Base-by-base conservation (phyloP, 495 filamentous ascomycete species). In the Articulospora tetracladia region DNA sequence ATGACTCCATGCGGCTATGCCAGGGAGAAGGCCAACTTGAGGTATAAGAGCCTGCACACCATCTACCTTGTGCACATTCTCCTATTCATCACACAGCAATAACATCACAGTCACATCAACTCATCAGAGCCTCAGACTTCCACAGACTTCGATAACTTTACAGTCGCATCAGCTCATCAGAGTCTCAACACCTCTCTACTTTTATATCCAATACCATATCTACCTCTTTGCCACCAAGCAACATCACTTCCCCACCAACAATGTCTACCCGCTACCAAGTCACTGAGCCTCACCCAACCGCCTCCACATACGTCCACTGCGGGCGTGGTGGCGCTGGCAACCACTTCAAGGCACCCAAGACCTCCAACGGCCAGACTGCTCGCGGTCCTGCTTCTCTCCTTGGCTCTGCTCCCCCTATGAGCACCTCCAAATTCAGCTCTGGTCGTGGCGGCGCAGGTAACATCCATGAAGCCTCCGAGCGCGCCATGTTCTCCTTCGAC, bases 371-470 rank as follows among this genome's bases (percentile, higher is more conserved):
- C 10, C 47, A 70, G 46, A 73, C 76, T 26, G 78, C 84, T 53
- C 80, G 79, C 52, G 82, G 83, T 44, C 79, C 79, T 6, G 78
- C 83, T 41, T 82, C 82, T 8, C 65, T 57, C 55, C 53, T 67
- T 27, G 41, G 52, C 3, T 73, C 64, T 73, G 73, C 25, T 70
- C 76, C 52, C 68, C 61, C 61, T n/a, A 75, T 69, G 68, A 77
- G 70, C 73, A 77, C 60, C 74, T 66, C 66, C 47, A 76, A 77
- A 67, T 95, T 88, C 83, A 83, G 81, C 67, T 85, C 86, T 17
- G 93, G 94, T 64, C 88, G 93, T 32, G 94, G 94, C 51, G 94
- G 94, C 30, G 91, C 88, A 48, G 94, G 94, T 63, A 98, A 97
- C 75, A 81, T 92, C 60, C 88, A 90, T 77, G 76, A 77, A 61